Base-by-base conservation (phyloP, 345 rosid genomes). In the Camelina sativa region DNA sequence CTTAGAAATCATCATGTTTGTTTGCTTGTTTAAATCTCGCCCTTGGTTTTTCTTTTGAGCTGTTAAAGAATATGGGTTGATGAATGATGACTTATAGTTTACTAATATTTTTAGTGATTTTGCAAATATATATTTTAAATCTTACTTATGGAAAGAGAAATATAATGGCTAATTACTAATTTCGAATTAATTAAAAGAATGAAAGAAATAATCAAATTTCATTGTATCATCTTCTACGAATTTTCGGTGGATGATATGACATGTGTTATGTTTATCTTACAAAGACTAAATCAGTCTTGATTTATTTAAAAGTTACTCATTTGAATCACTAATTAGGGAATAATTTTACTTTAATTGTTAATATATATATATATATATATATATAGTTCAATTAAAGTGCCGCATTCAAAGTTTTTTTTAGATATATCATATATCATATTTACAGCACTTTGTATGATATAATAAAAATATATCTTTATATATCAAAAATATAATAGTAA, bases 21-120 rank as follows among this genome's bases (percentile, higher is more conserved):
- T 37, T 60, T 71, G 52, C 56, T 35, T 71, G 19, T 71, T 50
- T 35, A 37, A 37, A n/a, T 37, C 23, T 15, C 48, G 0, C 41
- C 46, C 60, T 61, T 40, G 28, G 34, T n/a, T 71, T 59, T n/a
- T 46, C 28, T 60, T 34, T 12, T 71, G 60, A 48, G 19, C 50
- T 37, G 40, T 52, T 35, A 20, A 69, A 30, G 1, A 4, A n/a
- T 9, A 30, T 57, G 8, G 59, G 37, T 44, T 69, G 44, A 46
- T 32, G 11, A 17, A 34, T 34, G 7, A 32, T 6, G 8, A 6
- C 35, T 32, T 32, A 32, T 32, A 6, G 8, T 43, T 41, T 25
- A 19, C 30, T 54, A 40, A 25, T 35, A 20, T 43, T 17, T 40
- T 17, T 6, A 64, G 17, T 20, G 50, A 56, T 65, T 41, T 47